A percentile compares a stretch with the other conserved stretches of the same genome.
phyloP scores from a whole-genome alignment of 176 grass and related monocot genomes.

The Ampelocalamus luodianensis region DNA sequence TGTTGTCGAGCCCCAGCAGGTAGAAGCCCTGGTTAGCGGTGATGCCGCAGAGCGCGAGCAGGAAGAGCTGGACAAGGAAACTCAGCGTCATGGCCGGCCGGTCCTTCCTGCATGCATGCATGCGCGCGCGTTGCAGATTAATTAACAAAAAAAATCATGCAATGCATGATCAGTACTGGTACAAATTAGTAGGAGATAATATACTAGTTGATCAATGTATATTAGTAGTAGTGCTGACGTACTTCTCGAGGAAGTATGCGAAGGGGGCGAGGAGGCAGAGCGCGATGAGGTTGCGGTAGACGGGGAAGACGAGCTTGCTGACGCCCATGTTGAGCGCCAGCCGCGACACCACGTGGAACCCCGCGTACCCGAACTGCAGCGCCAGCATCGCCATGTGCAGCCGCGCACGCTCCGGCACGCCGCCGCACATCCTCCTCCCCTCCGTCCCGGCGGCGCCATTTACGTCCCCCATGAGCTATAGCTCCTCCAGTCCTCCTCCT shows the following conservation, averaged over 20 bases:
- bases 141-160: background rate
- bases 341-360: constrained; percentile 95
- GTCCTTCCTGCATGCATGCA: constrained; percentile 67
- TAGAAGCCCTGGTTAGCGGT: constrained; percentile 97
- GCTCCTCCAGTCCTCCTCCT: no score
- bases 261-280: constrained; percentile 85
- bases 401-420: constrained; percentile 89
- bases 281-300: constrained; percentile 98
- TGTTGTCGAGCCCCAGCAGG: constrained; percentile 89
- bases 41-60: constrained; percentile 78
- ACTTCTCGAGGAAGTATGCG: constrained; percentile 97
- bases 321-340: constrained; percentile 96
- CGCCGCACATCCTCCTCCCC: constrained; percentile 34
- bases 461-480: background rate
- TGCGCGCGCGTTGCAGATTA: background rate
- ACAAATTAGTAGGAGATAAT: no score
- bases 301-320: constrained; percentile 97
- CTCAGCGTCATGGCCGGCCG: constrained; percentile 63
- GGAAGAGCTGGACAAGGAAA: constrained; percentile 86
- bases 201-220: background rate
- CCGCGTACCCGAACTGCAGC: constrained; percentile 96
- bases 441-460: background rate
- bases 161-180: background rate
- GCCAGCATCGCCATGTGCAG: constrained; percentile 94
- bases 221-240: background rate